These are phyloP conservation scores for Aspergillus unguis DNA, from an alignment of 2,329 filamentous ascomycete species.

Conservation along the genomic window DNA sequence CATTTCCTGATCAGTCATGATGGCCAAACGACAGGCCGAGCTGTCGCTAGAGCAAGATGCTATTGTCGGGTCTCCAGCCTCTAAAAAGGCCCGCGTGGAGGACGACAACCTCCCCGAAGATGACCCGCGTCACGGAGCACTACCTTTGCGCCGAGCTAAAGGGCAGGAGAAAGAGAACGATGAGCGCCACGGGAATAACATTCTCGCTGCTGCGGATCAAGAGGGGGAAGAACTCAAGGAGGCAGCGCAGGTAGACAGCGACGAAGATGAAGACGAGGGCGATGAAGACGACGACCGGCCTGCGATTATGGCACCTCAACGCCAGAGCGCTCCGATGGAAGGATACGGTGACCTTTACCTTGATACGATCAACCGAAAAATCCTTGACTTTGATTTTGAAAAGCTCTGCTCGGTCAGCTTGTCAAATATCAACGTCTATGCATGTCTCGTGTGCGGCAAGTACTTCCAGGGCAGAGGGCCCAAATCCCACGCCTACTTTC, in stretches of 20 bases:
- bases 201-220: constrained; percentile 63
- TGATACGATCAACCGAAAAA: constrained; percentile 88
- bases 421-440: constrained; percentile 98
- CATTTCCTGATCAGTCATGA: constrained; percentile 25
- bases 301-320: constrained; percentile 42
- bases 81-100: constrained; percentile 45
- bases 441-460: constrained; percentile 94
- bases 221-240: constrained; percentile 56
- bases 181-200: constrained; percentile 34
- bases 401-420: constrained; percentile 95
- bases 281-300: constrained; percentile 40
- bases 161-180: constrained; percentile 35
- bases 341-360: constrained; percentile 96
- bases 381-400: constrained; percentile 97
- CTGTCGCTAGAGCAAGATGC: constrained; percentile 38
- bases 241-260: constrained; percentile 23
- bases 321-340: constrained; percentile 74
- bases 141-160: constrained; percentile 24
- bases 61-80: constrained; percentile 38
- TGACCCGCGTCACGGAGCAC: constrained; percentile 24
- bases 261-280: constrained; percentile 25
- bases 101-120: constrained; percentile 28
- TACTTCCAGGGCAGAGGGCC: constrained; percentile 94
- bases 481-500: constrained; percentile 95
- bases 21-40: constrained; percentile 49